Base-by-base conservation (phyloP, 441 rosid genomes). In the Melastoma candidum region DNA sequence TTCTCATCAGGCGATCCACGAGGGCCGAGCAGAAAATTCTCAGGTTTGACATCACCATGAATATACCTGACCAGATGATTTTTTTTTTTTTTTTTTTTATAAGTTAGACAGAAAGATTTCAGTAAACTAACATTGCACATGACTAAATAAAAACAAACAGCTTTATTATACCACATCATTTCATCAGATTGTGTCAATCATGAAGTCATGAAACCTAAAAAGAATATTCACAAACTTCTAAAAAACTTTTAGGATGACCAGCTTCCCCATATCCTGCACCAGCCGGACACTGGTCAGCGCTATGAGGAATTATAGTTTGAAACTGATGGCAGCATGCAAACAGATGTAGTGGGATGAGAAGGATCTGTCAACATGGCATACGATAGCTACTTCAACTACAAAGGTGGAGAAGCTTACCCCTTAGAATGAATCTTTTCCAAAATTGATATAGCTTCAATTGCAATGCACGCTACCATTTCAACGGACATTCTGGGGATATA, bases 401-500 rank as follows among this genome's bases (percentile, higher is more conserved):
- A 26, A 44, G 29, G 14, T 11, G 47, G 14, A 32, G 46, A 46
- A 59, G 14, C 51, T 59, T 71, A 85, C 94, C 98, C 98, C 67
- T 68, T 84, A 12, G 90, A 79, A 68, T 92, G 97, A 71, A 92
- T 73, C 74, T 88, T 85, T 63, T 92, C 97, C 17, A 88, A 74
- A 55, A 88, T 92, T 53, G 98, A 92, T 61, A 92, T 77, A 36
- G 94, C 92, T 71, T 92, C 98, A 48, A 92, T 85, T 11, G 98
- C 97, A 74, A 92, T 92, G 66, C 98, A 92, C 12, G 97, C 97
- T 48, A 88, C 97, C 98, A 92, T 92, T 68, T 88, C 95, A 10
- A 76, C 75, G 45, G 97, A 92, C 98, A 92, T 86, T 80, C 95
- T 85, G 76, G 25, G 61, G 61, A 36, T 39, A 46, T 56, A 63